Base-by-base conservation (phyloP, 1,284 basidiomycete species). In the Malassezia brasiliensis region DNA sequence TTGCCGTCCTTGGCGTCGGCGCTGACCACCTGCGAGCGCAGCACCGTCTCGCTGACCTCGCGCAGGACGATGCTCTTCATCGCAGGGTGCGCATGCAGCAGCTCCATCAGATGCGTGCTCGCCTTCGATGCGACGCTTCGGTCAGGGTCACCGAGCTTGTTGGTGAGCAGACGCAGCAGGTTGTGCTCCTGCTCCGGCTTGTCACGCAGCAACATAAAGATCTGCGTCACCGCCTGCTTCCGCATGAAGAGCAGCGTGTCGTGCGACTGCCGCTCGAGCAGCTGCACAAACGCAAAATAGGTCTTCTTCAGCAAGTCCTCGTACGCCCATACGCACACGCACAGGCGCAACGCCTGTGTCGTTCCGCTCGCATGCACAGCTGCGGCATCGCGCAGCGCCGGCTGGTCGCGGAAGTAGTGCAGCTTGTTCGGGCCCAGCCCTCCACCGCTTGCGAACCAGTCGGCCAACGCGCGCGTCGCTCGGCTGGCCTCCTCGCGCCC, bases 171-270 rank as follows among this genome's bases (percentile, higher is more conserved):
- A 22, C 87, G 83, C 6, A 96, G 81, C 44, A 98, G 78, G 77
- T 96, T 98, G 68, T 96, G 90, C 74, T 98, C 94, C 76, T 99
- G 94, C 74, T 99, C 94, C 0, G 91, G 86, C 67, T 91, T 91
- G 61, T 86, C 87, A 22, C 83, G 82, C 8, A 99, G 82, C 1
- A 98, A 81, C 37, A 83, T 84, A 76, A 81, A 85, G 50, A 88
- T 83, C 60, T 72, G 68, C 15, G 67, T 65, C 31, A 90, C 79
- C 5, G 85, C 80, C 76, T 90, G 88, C 1, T 82, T 88, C 47
- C 90, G 84, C 51, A 94, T 85, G 67, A 94, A 96, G 2, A 84
- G 80, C 1, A 98, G 81, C 0, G 88, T 83, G 73, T 96, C 93
- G 58, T 89, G 81, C 2, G 88, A 86, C 54, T 93, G 81, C 1